Conservation (phyloP, 164 flowering plant species). For the Umbellularia californica region DNA sequence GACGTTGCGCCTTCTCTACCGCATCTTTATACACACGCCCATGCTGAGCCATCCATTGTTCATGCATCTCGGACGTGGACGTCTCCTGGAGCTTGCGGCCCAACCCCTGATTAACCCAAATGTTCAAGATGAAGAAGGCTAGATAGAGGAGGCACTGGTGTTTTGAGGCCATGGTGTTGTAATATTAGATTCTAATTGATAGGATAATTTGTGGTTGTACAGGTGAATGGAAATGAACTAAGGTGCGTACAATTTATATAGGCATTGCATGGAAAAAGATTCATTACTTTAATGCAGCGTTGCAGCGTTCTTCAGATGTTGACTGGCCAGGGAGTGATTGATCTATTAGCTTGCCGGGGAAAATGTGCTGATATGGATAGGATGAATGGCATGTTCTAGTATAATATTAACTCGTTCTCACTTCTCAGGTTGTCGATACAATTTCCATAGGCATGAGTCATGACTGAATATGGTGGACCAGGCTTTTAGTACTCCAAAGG, state of each 20-base stretch:
- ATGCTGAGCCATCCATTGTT: slow-evolving; percentile 37
- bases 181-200: background rate
- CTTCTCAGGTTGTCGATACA: too few species aligned
- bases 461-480: too few species aligned
- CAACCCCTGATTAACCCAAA: slow-evolving; percentile 9
- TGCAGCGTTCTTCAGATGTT: too few species aligned
- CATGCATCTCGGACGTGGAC: slow-evolving; percentile 24
- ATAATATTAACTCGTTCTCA: too few species aligned
- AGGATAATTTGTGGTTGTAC: background rate
- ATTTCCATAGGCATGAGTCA: too few species aligned
- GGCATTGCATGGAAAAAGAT: background rate
- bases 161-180: background rate
- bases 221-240: background rate
- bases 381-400: background rate
- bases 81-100: slow-evolving; percentile 19
- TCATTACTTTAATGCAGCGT: too few species aligned
- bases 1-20: too few species aligned
- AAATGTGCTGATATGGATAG: background rate
- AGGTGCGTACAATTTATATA: background rate
- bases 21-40: slow-evolving; percentile 28
- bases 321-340: too few species aligned
- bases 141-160: background rate
- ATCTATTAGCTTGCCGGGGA: background rate
- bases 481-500: too few species aligned
- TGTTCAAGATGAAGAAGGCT: slow-evolving; percentile 9